Conservation (phyloP, 768 basidiomycete species). For the Xanthoconium stramineum region DNA sequence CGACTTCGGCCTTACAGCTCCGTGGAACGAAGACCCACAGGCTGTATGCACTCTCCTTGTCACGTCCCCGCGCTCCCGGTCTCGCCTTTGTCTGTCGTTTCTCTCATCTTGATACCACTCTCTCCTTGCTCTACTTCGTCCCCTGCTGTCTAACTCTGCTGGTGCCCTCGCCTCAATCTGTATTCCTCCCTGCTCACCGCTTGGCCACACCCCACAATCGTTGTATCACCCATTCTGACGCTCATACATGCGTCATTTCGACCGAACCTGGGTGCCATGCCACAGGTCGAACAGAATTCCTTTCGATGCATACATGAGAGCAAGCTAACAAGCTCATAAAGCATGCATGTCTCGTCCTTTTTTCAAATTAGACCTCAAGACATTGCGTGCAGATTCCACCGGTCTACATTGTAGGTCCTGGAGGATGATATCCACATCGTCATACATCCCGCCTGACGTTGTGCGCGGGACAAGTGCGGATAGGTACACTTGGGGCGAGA, state of each 20-base stretch:
- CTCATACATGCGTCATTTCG: slow-evolving; percentile 1
- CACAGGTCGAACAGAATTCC: neutral
- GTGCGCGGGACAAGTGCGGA: neutral
- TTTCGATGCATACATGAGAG: neutral
- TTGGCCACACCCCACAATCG: neutral
- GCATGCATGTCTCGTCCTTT: neutral
- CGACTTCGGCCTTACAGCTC: slow-evolving; percentile 6
- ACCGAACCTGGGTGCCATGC: neutral
- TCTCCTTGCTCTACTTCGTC: slow-evolving; percentile 11
- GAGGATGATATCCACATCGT: neutral
- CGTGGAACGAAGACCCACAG: slow-evolving; percentile 13
- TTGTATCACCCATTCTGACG: slow-evolving; percentile 7
- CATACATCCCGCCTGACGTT: no score
- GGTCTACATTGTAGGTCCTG: neutral
- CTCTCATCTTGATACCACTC: slow-evolving; percentile 5
- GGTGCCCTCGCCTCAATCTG: slow-evolving; percentile 2
- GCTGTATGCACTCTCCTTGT: slow-evolving; percentile 11
- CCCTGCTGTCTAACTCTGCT: slow-evolving; percentile 7
- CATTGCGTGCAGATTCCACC: neutral
- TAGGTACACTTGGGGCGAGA: slow-evolving; percentile 1
- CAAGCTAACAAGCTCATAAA: neutral
- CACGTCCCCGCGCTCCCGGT: slow-evolving; percentile 8
- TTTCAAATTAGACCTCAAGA: neutral
- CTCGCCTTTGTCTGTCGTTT: slow-evolving; percentile 12
- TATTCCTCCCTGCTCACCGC: slow-evolving; percentile 4